Conservation (phyloP, 2,329 filamentous ascomycete species). For the Aspergillus tamarii region DNA sequence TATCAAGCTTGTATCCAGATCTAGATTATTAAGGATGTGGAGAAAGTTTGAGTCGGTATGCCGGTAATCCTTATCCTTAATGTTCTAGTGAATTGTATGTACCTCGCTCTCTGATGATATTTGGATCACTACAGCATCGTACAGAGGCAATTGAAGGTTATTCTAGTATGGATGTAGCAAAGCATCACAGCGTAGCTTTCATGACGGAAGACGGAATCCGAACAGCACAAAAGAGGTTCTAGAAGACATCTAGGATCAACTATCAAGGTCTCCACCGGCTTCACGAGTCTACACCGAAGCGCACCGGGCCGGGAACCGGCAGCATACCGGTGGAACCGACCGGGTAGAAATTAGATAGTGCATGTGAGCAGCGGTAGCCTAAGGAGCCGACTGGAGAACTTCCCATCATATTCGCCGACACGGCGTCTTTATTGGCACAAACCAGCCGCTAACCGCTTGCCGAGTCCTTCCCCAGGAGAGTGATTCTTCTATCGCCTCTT, state of each 20-base stretch:
- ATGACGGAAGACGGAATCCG: not conserved
- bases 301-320: slow-evolving; percentile 1
- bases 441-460: not conserved
- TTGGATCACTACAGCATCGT: not conserved
- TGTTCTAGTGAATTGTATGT: not conserved
- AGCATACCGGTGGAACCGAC: slow-evolving; percentile 3
- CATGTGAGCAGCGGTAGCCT: not conserved
- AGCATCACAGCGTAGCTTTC: not conserved
- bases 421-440: slow-evolving; percentile 1
- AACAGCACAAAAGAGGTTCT: not conserved
- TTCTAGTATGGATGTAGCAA: not conserved
- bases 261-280: not conserved
- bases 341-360: not conserved
- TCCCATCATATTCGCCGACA: not conserved
- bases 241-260: not conserved
- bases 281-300: slow-evolving; percentile 2
- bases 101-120: too few species aligned
- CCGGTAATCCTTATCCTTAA: not conserved
- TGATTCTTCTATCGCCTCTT: not conserved
- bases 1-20: not conserved
- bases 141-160: not conserved
- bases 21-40: not conserved
- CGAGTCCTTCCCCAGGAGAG: not conserved
- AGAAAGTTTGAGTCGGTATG: not conserved
- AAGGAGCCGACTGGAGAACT: not conserved